Evolutionary conservation across 192 early-diverging fungal species (phyloP).

Genomic region (Gryganskiella cystojenkinii): DNA sequence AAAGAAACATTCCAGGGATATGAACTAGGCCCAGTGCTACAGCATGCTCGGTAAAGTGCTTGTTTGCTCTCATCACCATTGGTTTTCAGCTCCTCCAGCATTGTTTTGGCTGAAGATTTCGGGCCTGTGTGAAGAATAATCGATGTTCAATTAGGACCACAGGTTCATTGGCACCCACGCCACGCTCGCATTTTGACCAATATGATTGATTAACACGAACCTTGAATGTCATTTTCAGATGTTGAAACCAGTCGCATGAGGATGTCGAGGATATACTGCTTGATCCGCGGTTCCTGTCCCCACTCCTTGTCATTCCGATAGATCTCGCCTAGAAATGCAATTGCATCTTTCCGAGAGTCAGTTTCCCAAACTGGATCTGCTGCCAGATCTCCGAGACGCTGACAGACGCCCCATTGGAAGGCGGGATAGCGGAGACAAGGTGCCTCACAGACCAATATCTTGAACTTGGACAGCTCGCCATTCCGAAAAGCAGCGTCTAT

Average conservation of each 20-base stretch:
- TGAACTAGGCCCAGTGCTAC: too few relatives aligned
- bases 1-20: too few relatives aligned
- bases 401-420: slow-evolving; percentile 10
- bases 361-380: background rate
- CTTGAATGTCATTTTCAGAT: background rate
- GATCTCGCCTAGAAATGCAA: slow-evolving; percentile 7
- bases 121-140: too few relatives aligned
- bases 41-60: too few relatives aligned
- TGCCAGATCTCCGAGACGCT: slow-evolving; percentile 5
- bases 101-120: too few relatives aligned
- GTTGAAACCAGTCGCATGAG: slow-evolving; percentile 6
- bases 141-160: too few relatives aligned
- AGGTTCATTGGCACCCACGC: too few relatives aligned
- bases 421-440: background rate
- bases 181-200: too few relatives aligned
- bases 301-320: background rate
- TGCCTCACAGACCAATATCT: background rate
- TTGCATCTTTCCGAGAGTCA: background rate
- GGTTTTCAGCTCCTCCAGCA: too few relatives aligned
- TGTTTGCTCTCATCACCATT: too few relatives aligned
- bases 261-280: slow-evolving; percentile 5
- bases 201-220: too few relatives aligned
- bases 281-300: background rate
- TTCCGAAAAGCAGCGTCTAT: background rate
- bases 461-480: background rate